phyloP scores from a whole-genome alignment of 768 basidiomycete genomes.

The Chlorophyllum brunneum region DNA sequence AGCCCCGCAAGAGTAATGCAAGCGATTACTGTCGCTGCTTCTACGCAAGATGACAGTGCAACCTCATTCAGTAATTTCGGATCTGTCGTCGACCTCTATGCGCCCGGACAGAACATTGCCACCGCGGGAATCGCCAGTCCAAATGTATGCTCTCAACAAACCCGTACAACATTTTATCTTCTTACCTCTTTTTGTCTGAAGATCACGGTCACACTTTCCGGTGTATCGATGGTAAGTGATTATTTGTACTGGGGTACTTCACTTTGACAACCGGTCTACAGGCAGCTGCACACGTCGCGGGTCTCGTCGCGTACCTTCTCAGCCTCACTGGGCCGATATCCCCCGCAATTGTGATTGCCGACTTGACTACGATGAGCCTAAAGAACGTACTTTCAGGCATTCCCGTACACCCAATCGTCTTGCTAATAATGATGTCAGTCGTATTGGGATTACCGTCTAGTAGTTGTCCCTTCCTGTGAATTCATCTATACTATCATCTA shows the following conservation, averaged over 20 bases:
- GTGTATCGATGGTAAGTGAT: slow-evolving; percentile 5
- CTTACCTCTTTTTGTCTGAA: not conserved
- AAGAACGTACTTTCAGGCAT: slow-evolving; percentile 13
- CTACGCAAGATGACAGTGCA: slow-evolving; percentile 11
- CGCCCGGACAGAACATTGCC: slow-evolving; percentile 15
- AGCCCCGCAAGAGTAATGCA: slow-evolving; percentile 13
- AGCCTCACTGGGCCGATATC: slow-evolving; percentile 9
- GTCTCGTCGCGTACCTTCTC: slow-evolving; percentile 15
- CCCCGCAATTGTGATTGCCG: not conserved
- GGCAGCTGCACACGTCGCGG: slow-evolving; percentile 17
- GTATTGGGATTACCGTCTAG: not conserved
- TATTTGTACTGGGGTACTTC: not conserved
- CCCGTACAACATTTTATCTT: no score
- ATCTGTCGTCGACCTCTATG: slow-evolving; percentile 14
- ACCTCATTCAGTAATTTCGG: slow-evolving; percentile 14
- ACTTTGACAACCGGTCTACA: not conserved
- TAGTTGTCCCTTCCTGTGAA: not conserved
- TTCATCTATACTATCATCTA: no score
- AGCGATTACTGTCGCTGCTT: slow-evolving; percentile 15
- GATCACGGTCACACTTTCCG: slow-evolving; percentile 10
- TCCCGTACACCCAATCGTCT: slow-evolving; percentile 13
- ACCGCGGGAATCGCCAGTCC: slow-evolving; percentile 17
- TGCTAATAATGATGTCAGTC: not conserved
- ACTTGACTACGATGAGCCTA: slow-evolving; percentile 8
- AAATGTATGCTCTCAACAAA: slow-evolving; percentile 8